Conservation (phyloP, 768 basidiomycete genomes). For the Tylopilus sp. region DNA sequence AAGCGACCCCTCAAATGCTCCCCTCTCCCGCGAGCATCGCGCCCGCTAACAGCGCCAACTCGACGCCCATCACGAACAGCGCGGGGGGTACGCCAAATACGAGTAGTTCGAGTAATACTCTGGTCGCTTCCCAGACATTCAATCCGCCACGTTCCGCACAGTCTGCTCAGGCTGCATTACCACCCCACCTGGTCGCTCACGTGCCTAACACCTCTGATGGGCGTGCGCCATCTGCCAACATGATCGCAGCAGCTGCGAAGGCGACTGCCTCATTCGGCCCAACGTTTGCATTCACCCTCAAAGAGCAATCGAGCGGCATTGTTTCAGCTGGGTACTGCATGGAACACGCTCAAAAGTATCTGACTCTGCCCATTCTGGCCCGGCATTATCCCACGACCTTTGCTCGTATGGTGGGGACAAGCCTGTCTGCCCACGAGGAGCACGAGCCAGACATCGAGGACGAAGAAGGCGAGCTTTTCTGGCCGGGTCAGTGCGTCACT, state of each 20-base stretch:
- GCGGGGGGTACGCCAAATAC: slow-evolving; percentile 54
- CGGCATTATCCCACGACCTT: slow-evolving; percentile 76
- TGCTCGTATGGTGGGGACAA: slow-evolving; percentile 66
- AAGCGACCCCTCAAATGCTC: slow-evolving; percentile 67
- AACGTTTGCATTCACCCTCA: slow-evolving; percentile 22
- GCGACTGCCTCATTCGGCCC: slow-evolving; percentile 29
- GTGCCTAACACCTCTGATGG: slow-evolving; percentile 29
- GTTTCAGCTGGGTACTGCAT: slow-evolving; percentile 43
- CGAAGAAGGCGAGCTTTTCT: slow-evolving; percentile 82
- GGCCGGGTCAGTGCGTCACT: slow-evolving; percentile 70
- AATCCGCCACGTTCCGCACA: slow-evolving; percentile 27
- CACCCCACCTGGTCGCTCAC: slow-evolving; percentile 33
- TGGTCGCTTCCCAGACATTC: slow-evolving; percentile 25
- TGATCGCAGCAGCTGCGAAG: slow-evolving; percentile 32
- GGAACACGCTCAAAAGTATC: slow-evolving; percentile 45
- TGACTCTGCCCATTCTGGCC: slow-evolving; percentile 65
- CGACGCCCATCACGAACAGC: slow-evolving; percentile 62
- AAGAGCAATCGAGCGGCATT: slow-evolving; percentile 35
- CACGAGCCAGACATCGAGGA: slow-evolving; percentile 82
- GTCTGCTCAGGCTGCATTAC: slow-evolving; percentile 38
- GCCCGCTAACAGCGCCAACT: slow-evolving; percentile 67
- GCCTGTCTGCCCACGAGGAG: slow-evolving; percentile 61
- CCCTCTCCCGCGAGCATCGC: slow-evolving; percentile 74
- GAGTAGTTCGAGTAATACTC: slow-evolving; percentile 22
- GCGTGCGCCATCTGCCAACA: slow-evolving; percentile 24